Evolutionary conservation across 2,329 filamentous ascomycete genomes (phyloP).

Genomic region (Fusarium sp.): DNA sequence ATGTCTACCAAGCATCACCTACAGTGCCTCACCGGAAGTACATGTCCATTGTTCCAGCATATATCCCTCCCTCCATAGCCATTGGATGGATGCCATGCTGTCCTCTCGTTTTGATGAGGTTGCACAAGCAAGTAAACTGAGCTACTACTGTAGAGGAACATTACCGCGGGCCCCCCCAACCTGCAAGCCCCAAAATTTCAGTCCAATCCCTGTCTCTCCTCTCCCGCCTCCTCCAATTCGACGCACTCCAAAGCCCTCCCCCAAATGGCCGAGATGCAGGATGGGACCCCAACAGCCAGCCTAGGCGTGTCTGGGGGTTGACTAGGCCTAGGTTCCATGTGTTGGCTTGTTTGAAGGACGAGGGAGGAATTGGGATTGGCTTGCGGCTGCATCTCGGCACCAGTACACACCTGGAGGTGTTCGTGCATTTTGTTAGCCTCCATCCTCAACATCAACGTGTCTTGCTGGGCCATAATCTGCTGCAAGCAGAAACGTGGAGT

Average conservation of each 20-base stretch:
- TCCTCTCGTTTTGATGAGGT: slow-evolving; percentile 39
- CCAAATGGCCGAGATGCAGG: slow-evolving; percentile 36
- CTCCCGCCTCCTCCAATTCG: slow-evolving; percentile 37
- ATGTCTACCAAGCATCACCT: neutral
- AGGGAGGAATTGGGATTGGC: slow-evolving; percentile 11
- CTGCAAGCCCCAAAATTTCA: slow-evolving; percentile 42
- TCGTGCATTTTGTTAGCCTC: slow-evolving; percentile 1
- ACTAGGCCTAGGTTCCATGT: slow-evolving; percentile 13
- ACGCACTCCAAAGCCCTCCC: slow-evolving; percentile 31
- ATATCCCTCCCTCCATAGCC: neutral
- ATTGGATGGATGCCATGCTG: slow-evolving; percentile 27
- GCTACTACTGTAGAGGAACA: slow-evolving; percentile 36
- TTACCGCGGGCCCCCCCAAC: slow-evolving; percentile 42
- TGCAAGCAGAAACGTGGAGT: slow-evolving; percentile 7
- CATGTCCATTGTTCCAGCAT: slow-evolving; percentile 10
- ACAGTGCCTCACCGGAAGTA: slow-evolving; percentile 7
- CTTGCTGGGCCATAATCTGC: neutral
- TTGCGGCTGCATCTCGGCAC: slow-evolving; percentile 28
- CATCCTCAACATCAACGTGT: neutral
- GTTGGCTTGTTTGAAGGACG: slow-evolving; percentile 10
- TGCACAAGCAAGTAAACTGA: slow-evolving; percentile 32
- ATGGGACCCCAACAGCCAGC: slow-evolving; percentile 37
- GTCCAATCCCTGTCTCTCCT: slow-evolving; percentile 31
- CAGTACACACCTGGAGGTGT: slow-evolving; percentile 13
- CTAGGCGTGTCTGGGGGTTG: slow-evolving; percentile 32